Conservation (phyloP, 768 basidiomycete species). For the Guyanaporus albipodus region DNA sequence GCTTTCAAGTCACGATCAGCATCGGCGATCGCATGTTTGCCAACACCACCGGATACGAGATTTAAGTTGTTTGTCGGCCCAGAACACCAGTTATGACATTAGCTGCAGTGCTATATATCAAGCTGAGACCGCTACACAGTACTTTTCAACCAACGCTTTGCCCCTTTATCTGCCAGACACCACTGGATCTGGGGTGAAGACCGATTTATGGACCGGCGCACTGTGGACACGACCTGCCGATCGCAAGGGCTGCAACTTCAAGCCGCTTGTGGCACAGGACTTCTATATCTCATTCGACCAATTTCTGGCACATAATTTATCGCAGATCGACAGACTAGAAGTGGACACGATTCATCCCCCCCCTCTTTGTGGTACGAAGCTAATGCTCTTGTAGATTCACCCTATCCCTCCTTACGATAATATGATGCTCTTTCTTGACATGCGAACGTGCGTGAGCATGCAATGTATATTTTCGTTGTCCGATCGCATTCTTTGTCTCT, state of each 20-base stretch:
- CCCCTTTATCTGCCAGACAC: constrained; percentile 42
- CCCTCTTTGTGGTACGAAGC: not conserved
- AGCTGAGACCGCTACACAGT: constrained; percentile 13
- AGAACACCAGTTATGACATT: constrained; percentile 29
- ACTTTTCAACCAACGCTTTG: constrained; percentile 29
- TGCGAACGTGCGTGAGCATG: constrained; percentile 47
- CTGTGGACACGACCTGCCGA: constrained; percentile 37
- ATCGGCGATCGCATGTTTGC: constrained; percentile 23
- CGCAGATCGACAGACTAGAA: constrained; percentile 53
- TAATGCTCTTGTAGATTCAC: constrained; percentile 53
- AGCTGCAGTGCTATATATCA: constrained; percentile 33
- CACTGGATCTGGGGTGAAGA: constrained; percentile 41
- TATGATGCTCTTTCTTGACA: constrained; percentile 58
- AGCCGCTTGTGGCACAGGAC: constrained; percentile 60
- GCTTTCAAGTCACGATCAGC: constrained; percentile 22
- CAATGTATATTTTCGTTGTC: not conserved
- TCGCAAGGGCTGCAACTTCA: constrained; percentile 20
- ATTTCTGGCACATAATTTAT: constrained; percentile 50
- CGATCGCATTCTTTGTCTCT: not conserved
- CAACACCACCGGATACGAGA: constrained; percentile 34
- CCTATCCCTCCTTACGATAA: constrained; percentile 66
- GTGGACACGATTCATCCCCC: constrained; percentile 29
- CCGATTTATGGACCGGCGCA: constrained; percentile 44
- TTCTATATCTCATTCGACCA: constrained; percentile 64
- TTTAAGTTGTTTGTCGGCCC: constrained; percentile 28